A percentile compares a stretch with the other conserved stretches of the same genome.
phyloP scores from a whole-genome alignment of 1,284 basidiomycete species.

The Pseudomicrostroma phylloplanum region DNA sequence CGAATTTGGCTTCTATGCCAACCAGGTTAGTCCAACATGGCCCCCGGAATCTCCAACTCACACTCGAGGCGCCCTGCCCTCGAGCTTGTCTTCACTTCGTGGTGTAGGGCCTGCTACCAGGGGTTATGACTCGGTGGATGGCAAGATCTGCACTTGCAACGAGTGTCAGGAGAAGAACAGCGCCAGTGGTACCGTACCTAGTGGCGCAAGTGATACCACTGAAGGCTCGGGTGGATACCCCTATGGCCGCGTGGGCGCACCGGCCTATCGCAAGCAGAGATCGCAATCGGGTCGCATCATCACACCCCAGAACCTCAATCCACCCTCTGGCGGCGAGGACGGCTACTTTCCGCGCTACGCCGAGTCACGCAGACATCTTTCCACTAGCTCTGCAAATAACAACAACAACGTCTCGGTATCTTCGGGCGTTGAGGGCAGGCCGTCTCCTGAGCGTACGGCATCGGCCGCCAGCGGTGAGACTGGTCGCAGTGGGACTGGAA shows the following conservation, averaged over 20 bases:
- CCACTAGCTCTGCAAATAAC: background rate
- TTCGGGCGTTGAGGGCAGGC: background rate
- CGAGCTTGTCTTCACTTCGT: too few relatives aligned
- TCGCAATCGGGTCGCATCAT: slow-evolving; percentile 37
- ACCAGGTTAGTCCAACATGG: background rate
- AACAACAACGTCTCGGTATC: background rate
- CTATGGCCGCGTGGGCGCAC: slow-evolving; percentile 16
- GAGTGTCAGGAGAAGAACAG: slow-evolving; percentile 37
- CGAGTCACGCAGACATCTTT: background rate
- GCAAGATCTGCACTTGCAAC: slow-evolving; percentile 22
- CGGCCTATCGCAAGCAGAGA: slow-evolving; percentile 26
- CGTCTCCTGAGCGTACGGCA: slow-evolving; percentile 12
- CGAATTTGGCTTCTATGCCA: slow-evolving; percentile 32
- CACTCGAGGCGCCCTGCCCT: background rate
- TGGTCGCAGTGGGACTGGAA: slow-evolving; percentile 27
- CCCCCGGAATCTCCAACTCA: background rate
- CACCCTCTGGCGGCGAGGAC: slow-evolving; percentile 21
- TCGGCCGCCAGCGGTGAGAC: slow-evolving; percentile 26
- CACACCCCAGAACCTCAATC: slow-evolving; percentile 29
- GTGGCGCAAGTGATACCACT: slow-evolving; percentile 41
- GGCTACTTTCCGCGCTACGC: slow-evolving; percentile 27
- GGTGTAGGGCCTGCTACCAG: slow-evolving; percentile 13
- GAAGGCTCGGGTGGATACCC: slow-evolving; percentile 34
- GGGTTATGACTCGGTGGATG: slow-evolving; percentile 19
- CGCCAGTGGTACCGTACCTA: slow-evolving; percentile 31